Base-by-base conservation (phyloP, 352 stramenopile genomes). In the Blastocystis sp. region DNA sequence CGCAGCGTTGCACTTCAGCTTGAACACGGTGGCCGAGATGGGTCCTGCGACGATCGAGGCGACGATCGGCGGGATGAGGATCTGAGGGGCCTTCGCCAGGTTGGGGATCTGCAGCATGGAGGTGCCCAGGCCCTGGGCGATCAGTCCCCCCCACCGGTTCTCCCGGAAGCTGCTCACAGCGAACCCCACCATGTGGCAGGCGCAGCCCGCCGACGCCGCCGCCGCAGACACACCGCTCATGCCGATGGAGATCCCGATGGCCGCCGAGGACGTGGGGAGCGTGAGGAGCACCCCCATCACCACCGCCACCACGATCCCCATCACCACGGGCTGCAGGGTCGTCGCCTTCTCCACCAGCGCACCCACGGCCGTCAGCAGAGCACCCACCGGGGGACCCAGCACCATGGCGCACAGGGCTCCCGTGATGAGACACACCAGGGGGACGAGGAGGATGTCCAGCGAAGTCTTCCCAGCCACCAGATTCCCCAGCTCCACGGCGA, bases 101-200 rank as follows among this genome's bases (percentile, higher is more conserved):
- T 81, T 81, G 41, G 70, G 70, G 43, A 81, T 81, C n/a, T 81
- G 70, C 5, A 81, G 70, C 70, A 81, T 81, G 2, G 70, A 81
- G 18, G 70, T 81, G 16, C 70, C 70, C 8, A 81, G 13, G 34
- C 70, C 70, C 55, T 81, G 70, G 13, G 70, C 70, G 26, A 81
- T 81, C 70, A 81, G 54, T 30, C 70, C 70, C 18, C 70, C 70
- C 70, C 70, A 81, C 3, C 70, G 7, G 30, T 81, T 81, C 45
- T 81, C 70, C 16, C 70, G 43, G 70, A 81, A 81, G 55, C 70
- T 81, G 43, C 70, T 81, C 41, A 81, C 39, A 3, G 70, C 70
- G 20, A 81, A 81, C 13, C 70, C 70, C 24, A 81, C 50, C 70
- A 81, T 81, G 4, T 81, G 70, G 24, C 70, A 81, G 13, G 70